Base-by-base conservation (phyloP, 176 grass and related monocot species). In the Coix lacrymajobi region DNA sequence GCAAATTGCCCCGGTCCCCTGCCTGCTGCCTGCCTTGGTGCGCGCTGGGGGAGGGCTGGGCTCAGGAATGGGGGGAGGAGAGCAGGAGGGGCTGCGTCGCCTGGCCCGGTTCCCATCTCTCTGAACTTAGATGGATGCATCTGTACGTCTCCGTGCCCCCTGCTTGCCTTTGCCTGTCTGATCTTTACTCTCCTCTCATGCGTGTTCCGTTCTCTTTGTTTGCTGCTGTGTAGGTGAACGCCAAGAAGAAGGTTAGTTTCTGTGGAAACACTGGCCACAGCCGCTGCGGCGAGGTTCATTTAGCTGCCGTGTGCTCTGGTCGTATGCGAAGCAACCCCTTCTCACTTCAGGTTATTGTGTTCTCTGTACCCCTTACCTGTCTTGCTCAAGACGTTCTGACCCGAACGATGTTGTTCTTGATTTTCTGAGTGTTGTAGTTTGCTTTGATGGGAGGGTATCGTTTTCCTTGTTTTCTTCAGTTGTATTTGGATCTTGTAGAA, bases 41-140 rank as follows among this genome's bases (percentile, higher is more conserved):
- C 44, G 63, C 78, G 19, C 63, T 81, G 54, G 62, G 48, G 68
- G 32, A 17, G 4, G 13, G 11, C 13, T 62, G 84, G 79, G 66
- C 54, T 79, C 74, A 40, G 75, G 39, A 81, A 90, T 90, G 88
- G 43, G 61, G 37, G 75, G 67, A 68, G 74, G 66, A 62, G 39
- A 86, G 67, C 24, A 69, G 79, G 79, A 69, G 79, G 79, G 79
- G 84, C 88, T 79, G 67, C 75, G 28, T 83, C 84, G 40, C 69
- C 84, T 75, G 79, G 75, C 74, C 22, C 79, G 49, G 57, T 83
- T 86, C 84, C 84, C 79, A 67, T 79, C 83, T 78, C 46, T 83
- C 75, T 87, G 79, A 90, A 87, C 84, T 75, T 90, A 79, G 71
- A 90, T 90, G 88, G 88, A 90, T 83, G 88, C 88, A 90, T 83